Evolutionary conservation across 257 asterid species (phyloP), one percentile per base, ranked within the genome.

Genomic region (Datura wrightii): DNA sequence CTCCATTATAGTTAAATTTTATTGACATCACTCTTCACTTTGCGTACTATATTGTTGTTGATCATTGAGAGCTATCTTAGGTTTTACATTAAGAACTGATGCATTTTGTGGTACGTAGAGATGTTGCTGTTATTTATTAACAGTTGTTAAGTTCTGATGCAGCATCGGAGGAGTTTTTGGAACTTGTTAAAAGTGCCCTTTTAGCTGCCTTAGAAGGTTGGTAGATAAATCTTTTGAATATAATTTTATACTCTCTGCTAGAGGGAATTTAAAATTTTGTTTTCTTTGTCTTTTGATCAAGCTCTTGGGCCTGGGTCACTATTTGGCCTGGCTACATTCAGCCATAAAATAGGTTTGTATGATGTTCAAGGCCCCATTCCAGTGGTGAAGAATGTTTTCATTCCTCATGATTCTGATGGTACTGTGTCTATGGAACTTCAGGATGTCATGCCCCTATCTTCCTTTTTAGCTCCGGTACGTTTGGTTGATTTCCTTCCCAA

Each of bases 351-450:
- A 87, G 99, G 98, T 83, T 83, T 97, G 85, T 97, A 94, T 87
- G 99, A 97, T 91, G 98, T 95, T 83, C 98, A 97, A 87, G 99
- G 99, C 50, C 97, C 99, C 67, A 94, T 97, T 82, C 99, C 99
- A 82, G 97, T 95, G 85, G 99, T 94, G 90, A 97, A 93, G 90
- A 94, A 94, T 90, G 98, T 91, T 37, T 95, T 97, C 85, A 89
- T 97, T 81, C 98, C 95, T 56, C 94, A 98, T 24, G 99, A 95
- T 83, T 84, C 93, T 84, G 90, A 90, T 78, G 93, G 94, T 16
- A 86, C 88, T 84, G 89, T 94, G 67, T 82, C 98, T 16, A 88
- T 95, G 90, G 98, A 95, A 86, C 97, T 97, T 46, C 97, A 95
- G 87, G 99, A 97, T 90, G 98, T 94, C 85, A 94, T 94, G 98